Evolutionary conservation across 306 rosid genomes (phyloP).

Genomic region (Amphicarpaea edgeworthii): DNA sequence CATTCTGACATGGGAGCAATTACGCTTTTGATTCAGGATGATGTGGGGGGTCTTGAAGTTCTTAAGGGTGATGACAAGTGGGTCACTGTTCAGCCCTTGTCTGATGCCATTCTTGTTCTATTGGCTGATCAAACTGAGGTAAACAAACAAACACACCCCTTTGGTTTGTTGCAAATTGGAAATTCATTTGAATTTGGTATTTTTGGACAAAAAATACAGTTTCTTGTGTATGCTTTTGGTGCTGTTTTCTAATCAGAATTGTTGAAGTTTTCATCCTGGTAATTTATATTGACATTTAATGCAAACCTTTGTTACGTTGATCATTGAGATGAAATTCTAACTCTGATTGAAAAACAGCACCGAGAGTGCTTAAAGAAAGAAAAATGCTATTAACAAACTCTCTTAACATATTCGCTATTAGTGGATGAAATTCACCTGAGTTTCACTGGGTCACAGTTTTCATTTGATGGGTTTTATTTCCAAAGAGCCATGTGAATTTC

Average conservation of each 20-base stretch:
- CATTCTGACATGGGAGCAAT: slow-evolving; percentile 90
- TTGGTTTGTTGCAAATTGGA: neutral
- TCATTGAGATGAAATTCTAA: neutral
- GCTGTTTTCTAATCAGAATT: neutral
- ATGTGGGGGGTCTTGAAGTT: slow-evolving; percentile 88
- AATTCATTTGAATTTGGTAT: slow-evolving; percentile 8
- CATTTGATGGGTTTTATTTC: neutral
- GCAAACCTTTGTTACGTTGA: neutral
- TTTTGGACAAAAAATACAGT: neutral
- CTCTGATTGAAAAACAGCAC: neutral
- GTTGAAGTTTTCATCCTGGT: neutral
- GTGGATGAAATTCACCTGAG: neutral
- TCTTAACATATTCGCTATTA: neutral
- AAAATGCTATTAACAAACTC: neutral
- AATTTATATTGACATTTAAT: neutral
- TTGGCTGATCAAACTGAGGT: slow-evolving; percentile 95
- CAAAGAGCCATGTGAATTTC: neutral
- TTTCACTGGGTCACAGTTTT: neutral
- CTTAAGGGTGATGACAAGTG: slow-evolving; percentile 57
- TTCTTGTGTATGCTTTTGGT: too few relatives aligned
- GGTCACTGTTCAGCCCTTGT: slow-evolving; percentile 71
- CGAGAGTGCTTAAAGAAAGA: neutral
- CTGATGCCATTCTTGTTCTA: slow-evolving; percentile 79
- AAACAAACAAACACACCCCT: slow-evolving; percentile 1
- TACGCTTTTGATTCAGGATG: slow-evolving; percentile 84